Evolutionary conservation across 2,329 filamentous ascomycete species (phyloP).

Genomic region (Lachnellula occidentalis): DNA sequence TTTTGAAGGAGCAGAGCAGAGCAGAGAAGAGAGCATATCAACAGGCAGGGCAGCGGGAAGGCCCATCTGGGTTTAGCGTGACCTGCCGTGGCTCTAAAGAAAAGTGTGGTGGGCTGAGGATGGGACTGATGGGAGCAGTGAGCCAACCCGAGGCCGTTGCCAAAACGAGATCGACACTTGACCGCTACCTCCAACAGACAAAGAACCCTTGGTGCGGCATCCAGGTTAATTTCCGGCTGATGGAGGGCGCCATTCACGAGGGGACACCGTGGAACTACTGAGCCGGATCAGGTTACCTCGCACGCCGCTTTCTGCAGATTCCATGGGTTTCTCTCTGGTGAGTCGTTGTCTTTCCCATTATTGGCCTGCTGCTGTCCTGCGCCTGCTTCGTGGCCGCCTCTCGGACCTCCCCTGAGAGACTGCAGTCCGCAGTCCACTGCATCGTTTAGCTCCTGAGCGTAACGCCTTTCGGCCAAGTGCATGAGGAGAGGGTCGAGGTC

Average conservation of each 20-base stretch:
- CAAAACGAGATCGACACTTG: too few species aligned
- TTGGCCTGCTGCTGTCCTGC: background rate
- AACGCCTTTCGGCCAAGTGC: background rate
- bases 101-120: too few species aligned
- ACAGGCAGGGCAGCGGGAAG: background rate
- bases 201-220: too few species aligned
- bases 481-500: background rate
- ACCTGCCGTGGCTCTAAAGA: too few species aligned
- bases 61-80: too few species aligned
- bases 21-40: constrained; percentile 5
- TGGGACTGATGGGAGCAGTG: too few species aligned
- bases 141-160: too few species aligned
- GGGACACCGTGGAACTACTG: background rate
- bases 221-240: background rate
- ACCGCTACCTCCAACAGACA: too few species aligned
- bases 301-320: background rate
- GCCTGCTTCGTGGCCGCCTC: too few species aligned
- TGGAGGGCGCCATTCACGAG: background rate
- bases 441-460: too few species aligned
- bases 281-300: background rate
- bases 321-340: background rate
- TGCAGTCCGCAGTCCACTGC: background rate
- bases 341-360: too few species aligned
- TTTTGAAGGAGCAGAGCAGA: constrained; percentile 9
- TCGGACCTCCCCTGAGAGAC: background rate